Base-by-base conservation (phyloP, 345 rosid genomes). In the Adansonia digitata region DNA sequence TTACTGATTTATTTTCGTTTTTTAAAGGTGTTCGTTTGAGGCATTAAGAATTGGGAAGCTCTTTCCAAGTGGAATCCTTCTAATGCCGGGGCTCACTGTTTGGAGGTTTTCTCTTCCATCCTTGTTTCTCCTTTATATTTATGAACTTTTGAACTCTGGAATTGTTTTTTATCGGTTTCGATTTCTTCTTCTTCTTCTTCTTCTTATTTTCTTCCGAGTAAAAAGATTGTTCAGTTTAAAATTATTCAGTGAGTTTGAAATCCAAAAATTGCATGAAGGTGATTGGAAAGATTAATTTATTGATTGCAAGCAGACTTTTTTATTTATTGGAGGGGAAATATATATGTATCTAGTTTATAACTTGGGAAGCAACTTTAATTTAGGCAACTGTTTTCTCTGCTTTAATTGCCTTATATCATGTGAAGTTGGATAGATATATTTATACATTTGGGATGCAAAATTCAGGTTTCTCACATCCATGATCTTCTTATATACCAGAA, bases 31-130 rank as follows among this genome's bases (percentile, higher is more conserved):
- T 82, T 92, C 57, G 57, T 77, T 56, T 88, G 94, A 73, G 86
- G 90, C 75, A 73, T 76, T 39, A 83, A 82, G 82, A 77, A 83
- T 1, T 88, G 95, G 97, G 77, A 86, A 22, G 97, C 95, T 15
- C 84, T 77, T 78, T 77, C 81, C 48, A 82, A 76, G 78, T 92
- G 97, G 97, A 83, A 88, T 83, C 95, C 97, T 7, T 78, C 71
- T 74, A 81, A 78, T 26, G 85, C 86, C 68, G 98, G 97, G 61
- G 91, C 91, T 76, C 87, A 92, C 67, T 91, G 91, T 75, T 84
- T 94, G 68, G 88, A 89, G 94, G 98, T 87, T n/a, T 81, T 67
- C 74, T 55, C 27, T 75, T 74, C 67, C 17, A 34, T 5, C 60
- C 48, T 46, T 5, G 5, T 37, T 39, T 59, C 24, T 42, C 40